A percentile compares a stretch with the other conserved stretches of the same genome.
Evolutionary conservation across 2,329 filamentous ascomycete species (phyloP).

Genomic region (Stemphylium beticola): DNA sequence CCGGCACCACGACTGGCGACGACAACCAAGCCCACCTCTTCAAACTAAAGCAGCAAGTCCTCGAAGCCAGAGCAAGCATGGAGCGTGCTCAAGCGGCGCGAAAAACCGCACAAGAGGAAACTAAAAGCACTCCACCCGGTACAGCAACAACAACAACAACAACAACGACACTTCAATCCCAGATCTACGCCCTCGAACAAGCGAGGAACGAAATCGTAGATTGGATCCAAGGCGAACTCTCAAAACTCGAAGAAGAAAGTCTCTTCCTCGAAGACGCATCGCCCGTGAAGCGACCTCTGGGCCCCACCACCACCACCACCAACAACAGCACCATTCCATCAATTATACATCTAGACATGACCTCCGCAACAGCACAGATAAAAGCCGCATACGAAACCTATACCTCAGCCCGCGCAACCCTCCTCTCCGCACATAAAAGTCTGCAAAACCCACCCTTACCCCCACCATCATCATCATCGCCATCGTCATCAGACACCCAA

Average conservation of each 20-base stretch:
- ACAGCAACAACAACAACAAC: not conserved
- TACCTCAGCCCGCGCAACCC: slow-evolving; percentile 25
- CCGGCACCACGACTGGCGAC: not conserved
- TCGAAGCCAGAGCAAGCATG: slow-evolving; percentile 43
- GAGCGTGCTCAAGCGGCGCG: slow-evolving; percentile 35
- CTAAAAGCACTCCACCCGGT: slow-evolving; percentile 23
- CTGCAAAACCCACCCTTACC: slow-evolving; percentile 22
- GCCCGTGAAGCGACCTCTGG: slow-evolving; percentile 34
- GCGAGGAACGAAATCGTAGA: slow-evolving; percentile 58
- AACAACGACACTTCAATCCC: slow-evolving; percentile 27
- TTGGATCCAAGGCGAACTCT: slow-evolving; percentile 59
- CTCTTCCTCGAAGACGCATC: slow-evolving; percentile 44
- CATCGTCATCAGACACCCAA: not conserved
- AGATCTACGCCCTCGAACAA: slow-evolving; percentile 50
- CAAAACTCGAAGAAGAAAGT: slow-evolving; percentile 49
- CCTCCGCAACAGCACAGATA: slow-evolving; percentile 33
- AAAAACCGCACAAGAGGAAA: not conserved
- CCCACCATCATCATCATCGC: not conserved
- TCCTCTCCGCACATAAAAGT: slow-evolving; percentile 31
- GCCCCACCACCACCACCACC: too few species aligned
- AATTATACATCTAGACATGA: slow-evolving; percentile 16
- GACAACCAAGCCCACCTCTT: slow-evolving; percentile 38
- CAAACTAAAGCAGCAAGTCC: slow-evolving; percentile 49
- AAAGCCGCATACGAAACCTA: slow-evolving; percentile 42
- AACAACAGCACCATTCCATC: not conserved